Evolutionary conservation across 768 basidiomycete genomes (phyloP).

Genomic region (Pilatotrama ljubarskyi): DNA sequence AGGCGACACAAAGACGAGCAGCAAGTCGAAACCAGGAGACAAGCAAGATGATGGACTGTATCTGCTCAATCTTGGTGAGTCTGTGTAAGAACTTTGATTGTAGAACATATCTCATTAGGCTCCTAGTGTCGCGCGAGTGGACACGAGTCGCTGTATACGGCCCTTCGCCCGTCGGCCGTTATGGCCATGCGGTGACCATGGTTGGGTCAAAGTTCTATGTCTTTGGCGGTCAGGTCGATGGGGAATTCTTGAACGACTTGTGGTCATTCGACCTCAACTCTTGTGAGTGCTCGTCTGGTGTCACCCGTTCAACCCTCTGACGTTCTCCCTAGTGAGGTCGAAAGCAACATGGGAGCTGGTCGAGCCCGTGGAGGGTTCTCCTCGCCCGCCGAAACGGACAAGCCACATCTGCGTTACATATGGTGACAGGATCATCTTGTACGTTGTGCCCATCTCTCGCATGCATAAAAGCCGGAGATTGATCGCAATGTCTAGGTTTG

Average conservation of each 20-base stretch:
- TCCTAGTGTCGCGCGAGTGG: conserved; percentile 90
- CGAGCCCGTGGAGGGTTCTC: conserved; percentile 55
- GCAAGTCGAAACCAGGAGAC: conserved; percentile 58
- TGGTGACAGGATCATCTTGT: conserved; percentile 85
- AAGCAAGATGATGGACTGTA: conserved; percentile 92
- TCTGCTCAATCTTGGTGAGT: conserved; percentile 87
- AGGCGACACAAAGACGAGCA: conserved; percentile 89
- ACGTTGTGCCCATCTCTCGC: conserved; percentile 35
- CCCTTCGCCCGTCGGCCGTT: conserved; percentile 80
- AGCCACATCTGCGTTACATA: conserved; percentile 88
- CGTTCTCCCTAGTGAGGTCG: conserved; percentile 62
- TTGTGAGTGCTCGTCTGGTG: conserved; percentile 49
- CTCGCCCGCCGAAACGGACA: conserved; percentile 79
- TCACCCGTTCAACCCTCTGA: not conserved
- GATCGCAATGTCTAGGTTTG: conserved; percentile 62
- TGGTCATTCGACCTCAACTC: conserved; percentile 97
- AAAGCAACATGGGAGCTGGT: conserved; percentile 82
- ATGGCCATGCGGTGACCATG: conserved; percentile 96
- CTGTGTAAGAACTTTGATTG: not conserved
- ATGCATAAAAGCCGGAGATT: not conserved
- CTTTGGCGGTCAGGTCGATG: conserved; percentile 96
- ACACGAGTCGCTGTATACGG: conserved; percentile 80
- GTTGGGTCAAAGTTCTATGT: conserved; percentile 88
- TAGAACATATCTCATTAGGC: not conserved
- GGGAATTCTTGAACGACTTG: conserved; percentile 90